Evolutionary conservation across 108 stramenopile genomes (phyloP).

Genomic region (Cafeteria roenbergensis): DNA sequence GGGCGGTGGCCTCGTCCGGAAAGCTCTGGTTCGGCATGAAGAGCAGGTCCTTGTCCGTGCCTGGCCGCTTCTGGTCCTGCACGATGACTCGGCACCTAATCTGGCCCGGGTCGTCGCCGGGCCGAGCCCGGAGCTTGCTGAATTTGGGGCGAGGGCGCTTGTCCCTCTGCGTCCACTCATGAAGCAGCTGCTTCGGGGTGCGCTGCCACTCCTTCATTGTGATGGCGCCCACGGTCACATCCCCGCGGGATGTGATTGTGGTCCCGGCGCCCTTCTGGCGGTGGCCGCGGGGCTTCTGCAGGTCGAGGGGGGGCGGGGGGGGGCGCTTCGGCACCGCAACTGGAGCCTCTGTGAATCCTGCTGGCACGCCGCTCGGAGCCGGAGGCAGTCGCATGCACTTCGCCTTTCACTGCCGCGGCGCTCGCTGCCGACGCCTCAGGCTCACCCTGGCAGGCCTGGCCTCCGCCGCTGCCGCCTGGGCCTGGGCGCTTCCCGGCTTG

Average conservation of each 20-base stretch:
- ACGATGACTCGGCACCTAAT: constrained; percentile 50
- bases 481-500: too few species aligned
- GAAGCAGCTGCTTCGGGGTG: constrained; percentile 57
- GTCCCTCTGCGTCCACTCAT: constrained; percentile 51
- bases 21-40: constrained; percentile 52
- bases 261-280: constrained; percentile 19
- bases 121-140: constrained; percentile 18
- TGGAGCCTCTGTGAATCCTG: too few species aligned
- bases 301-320: too few species aligned
- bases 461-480: too few species aligned
- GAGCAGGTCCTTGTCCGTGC: constrained; percentile 52
- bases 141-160: constrained; percentile 48
- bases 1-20: constrained; percentile 59
- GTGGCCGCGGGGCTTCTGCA: too few species aligned
- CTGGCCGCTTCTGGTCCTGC: constrained; percentile 57
- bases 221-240: constrained; percentile 52
- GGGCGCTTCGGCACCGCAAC: too few species aligned
- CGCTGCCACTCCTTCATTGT: constrained; percentile 68
- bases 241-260: constrained; percentile 16
- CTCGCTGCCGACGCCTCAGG: too few species aligned
- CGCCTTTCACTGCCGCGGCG: too few species aligned
- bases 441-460: too few species aligned
- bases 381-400: too few species aligned
- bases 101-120: constrained; percentile 9
- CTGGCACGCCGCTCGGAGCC: too few species aligned